These are phyloP conservation scores for Epichloe gansuensis DNA, from an alignment of 2,329 filamentous ascomycete genomes.

Conservation along the genomic window DNA sequence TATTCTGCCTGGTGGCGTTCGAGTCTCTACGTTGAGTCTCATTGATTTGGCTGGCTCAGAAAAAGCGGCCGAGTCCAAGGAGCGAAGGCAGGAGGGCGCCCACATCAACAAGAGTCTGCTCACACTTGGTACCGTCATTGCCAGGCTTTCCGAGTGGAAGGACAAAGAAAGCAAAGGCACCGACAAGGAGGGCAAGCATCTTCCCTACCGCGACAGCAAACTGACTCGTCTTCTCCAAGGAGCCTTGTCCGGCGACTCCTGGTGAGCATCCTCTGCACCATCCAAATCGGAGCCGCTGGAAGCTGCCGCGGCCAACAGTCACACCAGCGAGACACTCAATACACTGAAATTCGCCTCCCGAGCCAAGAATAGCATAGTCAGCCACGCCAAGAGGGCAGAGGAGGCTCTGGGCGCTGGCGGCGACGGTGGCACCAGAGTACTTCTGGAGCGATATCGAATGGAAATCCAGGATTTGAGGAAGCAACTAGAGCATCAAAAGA, in stretches of 20 bases:
- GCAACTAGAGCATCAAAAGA: conserved; percentile 77
- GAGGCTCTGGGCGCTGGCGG: conserved; percentile 70
- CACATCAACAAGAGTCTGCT: conserved; percentile 98
- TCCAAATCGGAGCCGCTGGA: conserved; percentile 71
- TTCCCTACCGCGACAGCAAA: conserved; percentile 96
- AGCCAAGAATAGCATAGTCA: conserved; percentile 96
- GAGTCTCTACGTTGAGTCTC: conserved; percentile 86
- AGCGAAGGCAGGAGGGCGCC: conserved; percentile 83
- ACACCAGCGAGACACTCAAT: conserved; percentile 83
- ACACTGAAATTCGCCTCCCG: conserved; percentile 94
- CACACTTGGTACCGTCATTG: conserved; percentile 90
- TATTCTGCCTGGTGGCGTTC: conserved; percentile 73
- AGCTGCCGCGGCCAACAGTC: conserved; percentile 60
- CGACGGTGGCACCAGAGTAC: conserved; percentile 76
- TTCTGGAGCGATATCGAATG: conserved; percentile 86
- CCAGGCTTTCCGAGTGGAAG: conserved; percentile 78
- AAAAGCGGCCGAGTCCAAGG: conserved; percentile 88
- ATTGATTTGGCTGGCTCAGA: conserved; percentile 96
- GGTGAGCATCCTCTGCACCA: conserved; percentile 94
- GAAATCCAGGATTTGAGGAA: conserved; percentile 74
- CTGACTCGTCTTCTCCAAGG: conserved; percentile 85
- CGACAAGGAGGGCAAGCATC: conserved; percentile 80
- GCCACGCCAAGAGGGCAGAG: conserved; percentile 88
- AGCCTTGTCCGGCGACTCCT: conserved; percentile 87
- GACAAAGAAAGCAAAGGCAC: conserved; percentile 61